Conservation (phyloP, 116 monocot species). For the Iris pallida region DNA sequence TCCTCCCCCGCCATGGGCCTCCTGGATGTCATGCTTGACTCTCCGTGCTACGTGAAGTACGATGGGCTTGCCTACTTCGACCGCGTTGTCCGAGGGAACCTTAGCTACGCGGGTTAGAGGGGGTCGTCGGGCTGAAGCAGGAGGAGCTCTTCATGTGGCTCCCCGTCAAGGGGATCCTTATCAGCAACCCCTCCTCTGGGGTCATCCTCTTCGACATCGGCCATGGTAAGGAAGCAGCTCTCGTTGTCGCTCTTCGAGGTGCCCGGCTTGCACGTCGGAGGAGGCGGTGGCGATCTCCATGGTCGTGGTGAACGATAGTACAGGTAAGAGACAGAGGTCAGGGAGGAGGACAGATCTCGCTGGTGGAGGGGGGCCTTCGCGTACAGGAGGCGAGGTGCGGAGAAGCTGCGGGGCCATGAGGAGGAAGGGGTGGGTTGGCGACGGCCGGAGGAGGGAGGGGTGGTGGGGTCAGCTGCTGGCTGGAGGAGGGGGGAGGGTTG, state of each 20-base stretch:
- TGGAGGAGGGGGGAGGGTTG: too few relatives aligned
- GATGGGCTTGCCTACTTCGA: constrained; percentile 23
- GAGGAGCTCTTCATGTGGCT: constrained; percentile 30
- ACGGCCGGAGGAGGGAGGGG: too few relatives aligned
- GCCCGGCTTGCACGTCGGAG: constrained; percentile 9
- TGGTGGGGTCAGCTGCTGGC: too few relatives aligned
- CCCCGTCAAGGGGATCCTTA: constrained; percentile 18
- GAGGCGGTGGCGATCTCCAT: neutral
- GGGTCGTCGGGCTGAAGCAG: constrained; percentile 17
- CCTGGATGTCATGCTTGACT: constrained; percentile 17
- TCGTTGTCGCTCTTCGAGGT: constrained; percentile 17
- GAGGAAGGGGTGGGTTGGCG: too few relatives aligned
- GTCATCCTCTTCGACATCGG: constrained; percentile 28
- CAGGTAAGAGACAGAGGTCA: too few relatives aligned
- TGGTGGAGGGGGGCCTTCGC: too few relatives aligned
- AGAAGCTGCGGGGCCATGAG: too few relatives aligned
- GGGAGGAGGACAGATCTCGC: too few relatives aligned
- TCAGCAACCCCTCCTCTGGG: constrained; percentile 12
- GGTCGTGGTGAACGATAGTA: too few relatives aligned
- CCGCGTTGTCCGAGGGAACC: constrained; percentile 15
- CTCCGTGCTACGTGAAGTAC: constrained; percentile 21
- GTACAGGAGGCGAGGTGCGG: too few relatives aligned
- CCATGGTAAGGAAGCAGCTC: constrained; percentile 11
- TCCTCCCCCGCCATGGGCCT: constrained; percentile 13
- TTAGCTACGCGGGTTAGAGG: constrained; percentile 20